Conservation (phyloP, 2,329 filamentous ascomycete genomes). For the Sclerotinia minor region DNA sequence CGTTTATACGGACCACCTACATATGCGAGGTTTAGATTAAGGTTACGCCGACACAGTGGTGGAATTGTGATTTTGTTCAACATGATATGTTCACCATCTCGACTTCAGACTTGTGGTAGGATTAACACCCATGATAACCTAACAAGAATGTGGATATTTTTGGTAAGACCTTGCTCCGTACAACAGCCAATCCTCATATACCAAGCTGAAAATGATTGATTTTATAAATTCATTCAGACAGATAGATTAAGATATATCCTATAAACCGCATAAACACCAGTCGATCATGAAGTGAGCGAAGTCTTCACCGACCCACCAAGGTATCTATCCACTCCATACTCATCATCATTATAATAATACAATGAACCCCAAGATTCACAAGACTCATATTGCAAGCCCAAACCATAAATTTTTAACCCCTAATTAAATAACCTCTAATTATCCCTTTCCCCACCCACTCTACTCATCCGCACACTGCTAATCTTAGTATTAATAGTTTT, state of each 20-base stretch:
- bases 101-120: no score
- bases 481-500: slow-evolving; percentile 18
- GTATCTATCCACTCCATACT: slow-evolving; percentile 5
- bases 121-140: no score
- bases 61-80: not conserved
- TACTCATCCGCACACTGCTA: slow-evolving; percentile 11
- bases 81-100: no score
- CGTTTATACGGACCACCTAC: not conserved
- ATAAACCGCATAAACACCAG: not conserved
- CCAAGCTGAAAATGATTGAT: no score
- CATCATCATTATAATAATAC: slow-evolving; percentile 11
- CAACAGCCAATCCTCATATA: not conserved
- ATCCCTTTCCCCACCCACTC: not conserved
- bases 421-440: not conserved
- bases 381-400: no score
- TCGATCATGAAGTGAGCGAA: not conserved
- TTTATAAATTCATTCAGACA: not conserved
- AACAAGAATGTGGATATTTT: not conserved
- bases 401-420: not conserved
- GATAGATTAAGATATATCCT: not conserved
- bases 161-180: no score
- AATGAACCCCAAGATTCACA: no score
- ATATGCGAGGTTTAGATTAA: no score
- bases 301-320: not conserved
- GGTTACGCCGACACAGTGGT: not conserved